Evolutionary conservation across 2,329 filamentous ascomycete genomes (phyloP).

Genomic region (Aspergillus brasiliensis): DNA sequence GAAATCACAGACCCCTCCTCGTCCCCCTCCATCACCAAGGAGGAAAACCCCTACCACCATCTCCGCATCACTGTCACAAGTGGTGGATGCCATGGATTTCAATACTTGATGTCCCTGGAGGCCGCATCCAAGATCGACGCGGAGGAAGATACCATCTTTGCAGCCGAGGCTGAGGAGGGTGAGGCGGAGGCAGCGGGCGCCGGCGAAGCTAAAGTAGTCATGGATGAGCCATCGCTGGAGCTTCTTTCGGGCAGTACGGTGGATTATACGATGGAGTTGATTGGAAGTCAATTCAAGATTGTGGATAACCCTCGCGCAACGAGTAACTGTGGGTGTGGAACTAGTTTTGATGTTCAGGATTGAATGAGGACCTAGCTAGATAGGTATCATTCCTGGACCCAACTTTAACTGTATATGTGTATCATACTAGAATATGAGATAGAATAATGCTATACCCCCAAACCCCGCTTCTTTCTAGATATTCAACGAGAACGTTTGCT

Average conservation of each 20-base stretch:
- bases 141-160: constrained; percentile 87
- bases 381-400: neutral
- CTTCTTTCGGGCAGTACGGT: constrained; percentile 91
- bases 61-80: constrained; percentile 91
- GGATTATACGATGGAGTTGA: constrained; percentile 94
- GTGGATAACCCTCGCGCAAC: constrained; percentile 88
- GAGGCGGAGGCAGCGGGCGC: constrained; percentile 43
- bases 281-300: constrained; percentile 94
- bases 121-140: constrained; percentile 56
- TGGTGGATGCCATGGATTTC: constrained; percentile 96
- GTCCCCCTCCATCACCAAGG: constrained; percentile 35
- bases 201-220: constrained; percentile 73
- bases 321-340: constrained; percentile 95
- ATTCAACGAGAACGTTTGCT: neutral
- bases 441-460: constrained; percentile 30
- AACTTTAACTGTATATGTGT: constrained; percentile 9
- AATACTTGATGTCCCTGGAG: constrained; percentile 90
- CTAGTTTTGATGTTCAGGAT: constrained; percentile 87
- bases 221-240: constrained; percentile 85
- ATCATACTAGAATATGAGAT: constrained; percentile 17
- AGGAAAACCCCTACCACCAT: constrained; percentile 73
- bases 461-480: constrained; percentile 23
- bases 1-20: constrained; percentile 66
- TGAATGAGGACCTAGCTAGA: constrained; percentile 40
- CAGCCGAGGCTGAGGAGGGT: constrained; percentile 52